Conservation (phyloP, 768 basidiomycete genomes). For the Russula earlei region DNA sequence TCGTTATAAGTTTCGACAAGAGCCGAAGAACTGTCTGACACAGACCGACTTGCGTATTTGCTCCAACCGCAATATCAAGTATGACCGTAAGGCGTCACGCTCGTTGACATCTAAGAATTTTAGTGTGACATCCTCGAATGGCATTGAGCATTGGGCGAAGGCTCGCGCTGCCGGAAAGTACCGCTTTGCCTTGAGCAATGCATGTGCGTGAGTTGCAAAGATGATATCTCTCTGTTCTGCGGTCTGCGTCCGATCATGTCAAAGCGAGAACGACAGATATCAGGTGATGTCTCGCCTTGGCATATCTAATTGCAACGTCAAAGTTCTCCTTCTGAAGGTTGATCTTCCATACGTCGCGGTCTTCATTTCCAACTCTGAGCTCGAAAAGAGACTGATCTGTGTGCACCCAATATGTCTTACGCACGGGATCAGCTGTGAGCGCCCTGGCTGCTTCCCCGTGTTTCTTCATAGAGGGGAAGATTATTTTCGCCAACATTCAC, state of each 20-base stretch:
- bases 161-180: conserved; percentile 90
- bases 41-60: conserved; percentile 73
- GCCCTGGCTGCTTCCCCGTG: conserved; percentile 63
- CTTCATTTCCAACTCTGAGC: conserved; percentile 76
- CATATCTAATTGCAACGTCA: conserved; percentile 69
- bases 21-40: background rate
- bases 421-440: conserved; percentile 74
- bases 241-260: conserved; percentile 29
- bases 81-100: conserved; percentile 83
- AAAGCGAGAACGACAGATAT: background rate
- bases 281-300: conserved; percentile 49
- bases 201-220: conserved; percentile 72
- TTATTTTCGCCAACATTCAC: background rate
- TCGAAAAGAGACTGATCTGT: conserved; percentile 87
- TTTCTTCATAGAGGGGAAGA: conserved; percentile 40
- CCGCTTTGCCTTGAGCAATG: conserved; percentile 65
- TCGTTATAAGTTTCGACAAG: background rate
- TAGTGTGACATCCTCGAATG: conserved; percentile 88
- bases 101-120: conserved; percentile 86
- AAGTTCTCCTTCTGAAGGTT: conserved; percentile 72
- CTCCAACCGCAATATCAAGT: conserved; percentile 81
- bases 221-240: conserved; percentile 82
- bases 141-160: conserved; percentile 79
- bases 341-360: conserved; percentile 90
- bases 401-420: conserved; percentile 90